phyloP scores from a whole-genome alignment of 805 yeast genomes.

The Candida maltosa region DNA sequence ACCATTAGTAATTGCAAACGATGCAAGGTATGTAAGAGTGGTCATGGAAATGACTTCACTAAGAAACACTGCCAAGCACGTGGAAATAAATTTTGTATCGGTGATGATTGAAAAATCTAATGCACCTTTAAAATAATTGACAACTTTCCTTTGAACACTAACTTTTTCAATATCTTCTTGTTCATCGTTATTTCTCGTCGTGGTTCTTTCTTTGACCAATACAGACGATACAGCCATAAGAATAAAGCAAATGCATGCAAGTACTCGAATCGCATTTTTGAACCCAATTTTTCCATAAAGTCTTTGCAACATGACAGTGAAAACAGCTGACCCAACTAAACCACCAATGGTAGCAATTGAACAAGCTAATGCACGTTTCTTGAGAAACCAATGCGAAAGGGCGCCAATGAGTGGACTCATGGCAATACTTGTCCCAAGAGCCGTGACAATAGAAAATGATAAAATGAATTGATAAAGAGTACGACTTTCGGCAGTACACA shows the following conservation, averaged over 20 bases:
- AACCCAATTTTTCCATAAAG: conserved; percentile 23
- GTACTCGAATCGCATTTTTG: conserved; percentile 25
- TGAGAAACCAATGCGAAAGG: conserved; percentile 25
- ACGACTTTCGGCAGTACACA: conserved; percentile 21
- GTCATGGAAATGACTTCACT: conserved; percentile 52
- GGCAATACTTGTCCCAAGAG: conserved; percentile 26
- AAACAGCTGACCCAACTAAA: conserved; percentile 23
- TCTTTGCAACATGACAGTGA: conserved; percentile 23
- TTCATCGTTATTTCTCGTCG: not conserved
- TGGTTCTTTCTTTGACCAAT: conserved; percentile 18
- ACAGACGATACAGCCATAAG: conserved; percentile 16
- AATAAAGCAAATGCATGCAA: conserved; percentile 17
- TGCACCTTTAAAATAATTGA: conserved; percentile 26
- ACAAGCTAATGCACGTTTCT: conserved; percentile 22
- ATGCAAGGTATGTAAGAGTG: conserved; percentile 23
- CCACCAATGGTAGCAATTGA: conserved; percentile 29
- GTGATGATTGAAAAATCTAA: conserved; percentile 20
- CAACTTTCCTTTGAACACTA: not conserved
- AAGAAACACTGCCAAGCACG: conserved; percentile 22
- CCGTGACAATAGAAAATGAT: conserved; percentile 22
- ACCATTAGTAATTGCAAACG: conserved; percentile 24
- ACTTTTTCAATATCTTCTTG: not conserved
- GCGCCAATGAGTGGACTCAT: conserved; percentile 27
- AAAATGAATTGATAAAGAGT: conserved; percentile 24
- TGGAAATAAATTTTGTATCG: conserved; percentile 17